A percentile compares a stretch with the other conserved stretches of the same genome.
Evolutionary conservation across 2,329 filamentous ascomycete genomes (phyloP).

Genomic region (Pestalotiopsis sp.): DNA sequence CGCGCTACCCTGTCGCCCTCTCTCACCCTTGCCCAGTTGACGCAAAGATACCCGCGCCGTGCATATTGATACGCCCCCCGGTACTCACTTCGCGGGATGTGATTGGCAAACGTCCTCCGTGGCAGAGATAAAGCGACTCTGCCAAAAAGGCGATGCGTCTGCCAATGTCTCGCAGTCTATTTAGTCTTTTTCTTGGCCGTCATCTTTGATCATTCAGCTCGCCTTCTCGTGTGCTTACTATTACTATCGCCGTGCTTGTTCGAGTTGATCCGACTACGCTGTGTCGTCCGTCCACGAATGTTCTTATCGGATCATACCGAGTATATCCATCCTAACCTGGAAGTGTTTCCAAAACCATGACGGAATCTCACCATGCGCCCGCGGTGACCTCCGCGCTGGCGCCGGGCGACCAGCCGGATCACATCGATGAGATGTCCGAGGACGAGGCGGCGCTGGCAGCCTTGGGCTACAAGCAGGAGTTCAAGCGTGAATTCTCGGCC

Average conservation of each 20-base stretch:
- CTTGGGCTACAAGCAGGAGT: conserved; percentile 58
- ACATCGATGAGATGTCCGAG: conserved; percentile 30
- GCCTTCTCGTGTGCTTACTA: too few relatives aligned
- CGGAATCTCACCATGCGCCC: conserved; percentile 14
- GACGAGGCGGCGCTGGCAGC: conserved; percentile 66
- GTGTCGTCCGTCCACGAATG: background rate
- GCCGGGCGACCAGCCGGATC: conserved; percentile 28
- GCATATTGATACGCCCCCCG: conserved; percentile 7
- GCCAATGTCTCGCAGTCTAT: background rate
- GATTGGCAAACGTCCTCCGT: background rate
- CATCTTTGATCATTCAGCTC: background rate
- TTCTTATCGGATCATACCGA: background rate
- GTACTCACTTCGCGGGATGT: background rate
- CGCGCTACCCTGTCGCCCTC: background rate
- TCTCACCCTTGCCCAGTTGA: background rate
- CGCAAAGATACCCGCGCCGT: conserved; percentile 5
- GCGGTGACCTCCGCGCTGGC: conserved; percentile 30
- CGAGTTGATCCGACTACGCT: too few relatives aligned
- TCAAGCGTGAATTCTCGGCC: conserved; percentile 68
- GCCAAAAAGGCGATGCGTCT: background rate
- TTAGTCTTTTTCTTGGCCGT: background rate
- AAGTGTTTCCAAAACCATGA: conserved; percentile 4
- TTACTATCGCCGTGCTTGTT: too few relatives aligned
- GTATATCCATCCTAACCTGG: background rate
- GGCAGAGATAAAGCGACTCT: conserved; percentile 5